phyloP scores from a whole-genome alignment of 495 filamentous ascomycete genomes.

The Usnea hakonensis region DNA sequence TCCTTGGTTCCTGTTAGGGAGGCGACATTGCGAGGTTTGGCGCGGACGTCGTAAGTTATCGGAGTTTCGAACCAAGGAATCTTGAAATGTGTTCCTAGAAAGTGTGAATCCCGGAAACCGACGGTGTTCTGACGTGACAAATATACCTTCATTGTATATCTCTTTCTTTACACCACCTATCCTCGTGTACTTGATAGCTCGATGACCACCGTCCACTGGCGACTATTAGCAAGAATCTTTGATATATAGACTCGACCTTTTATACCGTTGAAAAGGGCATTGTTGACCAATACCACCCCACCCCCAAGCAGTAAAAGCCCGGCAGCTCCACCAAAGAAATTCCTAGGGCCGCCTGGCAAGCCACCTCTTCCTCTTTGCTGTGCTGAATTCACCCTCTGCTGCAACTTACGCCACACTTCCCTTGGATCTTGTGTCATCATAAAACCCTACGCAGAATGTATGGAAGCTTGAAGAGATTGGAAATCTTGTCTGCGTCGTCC shows the following conservation, averaged over 20 bases:
- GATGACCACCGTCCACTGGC: conserved; percentile 92
- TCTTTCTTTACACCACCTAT: conserved; percentile 91
- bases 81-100: conserved; percentile 76
- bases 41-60: conserved; percentile 94
- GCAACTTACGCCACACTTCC: conserved; percentile 58
- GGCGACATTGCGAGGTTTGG: conserved; percentile 91
- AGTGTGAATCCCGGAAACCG: background rate
- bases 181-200: conserved; percentile 96
- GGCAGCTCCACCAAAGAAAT: conserved; percentile 44
- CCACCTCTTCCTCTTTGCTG: conserved; percentile 41
- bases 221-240: conserved; percentile 2
- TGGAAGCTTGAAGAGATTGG: background rate
- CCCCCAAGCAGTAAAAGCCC: conserved; percentile 56
- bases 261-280: conserved; percentile 87
- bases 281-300: conserved; percentile 59
- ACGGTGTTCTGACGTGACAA: background rate
- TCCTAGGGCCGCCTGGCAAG: conserved; percentile 34
- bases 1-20: conserved; percentile 98
- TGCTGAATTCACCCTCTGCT: conserved; percentile 45
- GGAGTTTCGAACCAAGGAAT: conserved; percentile 98
- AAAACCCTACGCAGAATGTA: background rate
- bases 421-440: conserved; percentile 49
- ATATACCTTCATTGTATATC: conserved; percentile 87
- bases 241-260: background rate
- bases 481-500: background rate